Evolutionary conservation across 2,329 filamentous ascomycete genomes (phyloP).

Genomic region (Dryadomyces quercus-mongolicae): DNA sequence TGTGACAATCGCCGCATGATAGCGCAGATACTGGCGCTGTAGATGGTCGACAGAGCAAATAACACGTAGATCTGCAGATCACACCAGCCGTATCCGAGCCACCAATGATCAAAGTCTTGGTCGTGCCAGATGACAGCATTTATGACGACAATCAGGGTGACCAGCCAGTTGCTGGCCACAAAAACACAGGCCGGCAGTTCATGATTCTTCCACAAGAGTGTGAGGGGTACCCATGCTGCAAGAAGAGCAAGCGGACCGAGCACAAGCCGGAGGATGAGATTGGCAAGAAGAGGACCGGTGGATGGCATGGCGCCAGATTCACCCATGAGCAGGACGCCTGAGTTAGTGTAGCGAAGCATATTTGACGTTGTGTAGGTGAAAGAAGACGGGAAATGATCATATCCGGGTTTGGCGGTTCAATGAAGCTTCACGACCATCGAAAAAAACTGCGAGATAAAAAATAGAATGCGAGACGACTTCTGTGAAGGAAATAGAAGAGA

Average conservation of each 20-base stretch:
- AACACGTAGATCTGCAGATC: slow-evolving; percentile 32
- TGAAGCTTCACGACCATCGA: neutral
- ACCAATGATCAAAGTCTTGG: slow-evolving; percentile 38
- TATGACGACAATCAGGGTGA: slow-evolving; percentile 36
- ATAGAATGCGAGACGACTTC: no score
- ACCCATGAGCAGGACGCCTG: slow-evolving; percentile 7
- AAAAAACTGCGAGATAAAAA: no score
- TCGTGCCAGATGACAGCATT: slow-evolving; percentile 41
- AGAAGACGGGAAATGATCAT: neutral
- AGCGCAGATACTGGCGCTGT: slow-evolving; percentile 37
- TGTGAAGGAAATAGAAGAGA: no score
- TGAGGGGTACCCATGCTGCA: slow-evolving; percentile 37
- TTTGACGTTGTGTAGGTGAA: neutral
- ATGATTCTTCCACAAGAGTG: slow-evolving; percentile 36
- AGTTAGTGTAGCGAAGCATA: neutral
- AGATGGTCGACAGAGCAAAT: slow-evolving; percentile 28
- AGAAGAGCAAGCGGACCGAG: slow-evolving; percentile 32
- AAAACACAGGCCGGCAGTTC: slow-evolving; percentile 42
- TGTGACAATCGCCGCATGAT: slow-evolving; percentile 41
- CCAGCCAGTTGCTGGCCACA: slow-evolving; percentile 30
- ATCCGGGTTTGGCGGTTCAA: neutral
- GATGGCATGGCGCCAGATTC: slow-evolving; percentile 2
- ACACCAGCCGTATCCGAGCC: slow-evolving; percentile 38
- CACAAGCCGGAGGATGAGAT: slow-evolving; percentile 36
- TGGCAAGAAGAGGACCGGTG: slow-evolving; percentile 21